These are phyloP conservation scores for Chrysoporthe austroafricana DNA, from an alignment of 2,329 filamentous ascomycete genomes.

Conservation along the genomic window DNA sequence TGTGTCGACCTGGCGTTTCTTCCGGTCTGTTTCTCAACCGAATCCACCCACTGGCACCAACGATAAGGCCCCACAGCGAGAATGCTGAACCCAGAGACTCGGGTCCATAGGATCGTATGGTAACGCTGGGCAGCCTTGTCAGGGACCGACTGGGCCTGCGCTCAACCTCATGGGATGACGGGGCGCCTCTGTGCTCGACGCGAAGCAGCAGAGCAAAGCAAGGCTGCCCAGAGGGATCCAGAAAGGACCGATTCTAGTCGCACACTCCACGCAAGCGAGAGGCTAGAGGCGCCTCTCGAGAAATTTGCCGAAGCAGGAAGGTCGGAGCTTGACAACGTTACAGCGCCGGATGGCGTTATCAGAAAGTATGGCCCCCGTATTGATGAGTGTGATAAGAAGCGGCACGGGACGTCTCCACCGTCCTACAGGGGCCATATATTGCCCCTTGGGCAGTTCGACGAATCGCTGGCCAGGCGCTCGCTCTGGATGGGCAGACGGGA, in stretches of 20 bases:
- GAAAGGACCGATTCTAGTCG: background rate
- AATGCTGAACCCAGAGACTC: background rate
- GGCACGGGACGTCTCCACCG: background rate
- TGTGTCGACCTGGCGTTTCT: background rate
- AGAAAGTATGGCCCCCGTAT: background rate
- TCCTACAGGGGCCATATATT: background rate
- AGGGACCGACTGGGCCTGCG: background rate
- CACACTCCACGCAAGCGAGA: background rate
- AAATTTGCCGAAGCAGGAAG: conserved; percentile 12
- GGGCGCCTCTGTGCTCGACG: background rate
- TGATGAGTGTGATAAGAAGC: conserved; percentile 6
- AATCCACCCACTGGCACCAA: too few species aligned
- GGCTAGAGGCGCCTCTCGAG: background rate
- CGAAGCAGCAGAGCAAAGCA: background rate
- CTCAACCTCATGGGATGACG: background rate
- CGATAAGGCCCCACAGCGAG: background rate
- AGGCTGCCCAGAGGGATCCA: background rate
- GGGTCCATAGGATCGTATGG: background rate
- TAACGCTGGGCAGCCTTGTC: background rate
- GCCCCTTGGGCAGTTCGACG: background rate
- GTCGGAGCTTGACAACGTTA: conserved; percentile 20
- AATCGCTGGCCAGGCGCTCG: background rate
- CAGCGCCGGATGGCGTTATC: conserved; percentile 20
- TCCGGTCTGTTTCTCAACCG: background rate
- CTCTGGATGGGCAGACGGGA: background rate